Evolutionary conservation across 768 basidiomycete species (phyloP), one percentile per base, ranked within the genome.

Genomic region (Inosperma sp.): DNA sequence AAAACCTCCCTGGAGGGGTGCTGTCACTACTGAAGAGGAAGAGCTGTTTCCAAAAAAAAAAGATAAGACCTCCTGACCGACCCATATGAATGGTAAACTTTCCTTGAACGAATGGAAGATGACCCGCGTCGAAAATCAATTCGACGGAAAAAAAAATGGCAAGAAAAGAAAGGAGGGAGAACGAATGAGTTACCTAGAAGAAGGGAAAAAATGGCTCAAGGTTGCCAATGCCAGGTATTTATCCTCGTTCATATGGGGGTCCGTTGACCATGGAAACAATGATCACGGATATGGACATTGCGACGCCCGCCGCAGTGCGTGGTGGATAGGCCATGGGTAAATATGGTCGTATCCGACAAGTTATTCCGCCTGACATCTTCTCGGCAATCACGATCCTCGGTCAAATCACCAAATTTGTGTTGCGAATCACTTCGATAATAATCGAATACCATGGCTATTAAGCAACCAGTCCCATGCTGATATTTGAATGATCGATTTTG

Each of bases 11-110:
- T 69, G 81, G 77, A 80, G 82, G 77, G 72, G 70, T 70, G 68
- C 65, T 71, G 63, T 71, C 79, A 83, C 83, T 86, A 68, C 83
- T 83, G 78, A 86, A 85, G 83, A 83, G 79, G 72, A 72, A 60
- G 30, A 76, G 76, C 79, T 80, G 80, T 81, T 64, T 49, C 17
- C 48, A 36, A 47, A 19, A 31, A 19, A 16, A 39, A 49, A 40
- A 54, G 55, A 35, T 39, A 43, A 22, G 16, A 27, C 27, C 40
- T 52, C 33, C 17, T 25, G 43, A 45, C n/a, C 39, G 43, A 40
- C 37, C 16, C 43, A 48, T 34, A 31, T 33, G 43, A 6, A n/a
- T n/a, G 39, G 7, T 12, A 10, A 10, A 61, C 71, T 57, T 52
- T 78, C 79, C 79, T 75, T 72, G 72, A 65, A 63, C 65, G 69